Conservation (phyloP, 345 rosid genomes). For the Rhizophora apiculata region DNA sequence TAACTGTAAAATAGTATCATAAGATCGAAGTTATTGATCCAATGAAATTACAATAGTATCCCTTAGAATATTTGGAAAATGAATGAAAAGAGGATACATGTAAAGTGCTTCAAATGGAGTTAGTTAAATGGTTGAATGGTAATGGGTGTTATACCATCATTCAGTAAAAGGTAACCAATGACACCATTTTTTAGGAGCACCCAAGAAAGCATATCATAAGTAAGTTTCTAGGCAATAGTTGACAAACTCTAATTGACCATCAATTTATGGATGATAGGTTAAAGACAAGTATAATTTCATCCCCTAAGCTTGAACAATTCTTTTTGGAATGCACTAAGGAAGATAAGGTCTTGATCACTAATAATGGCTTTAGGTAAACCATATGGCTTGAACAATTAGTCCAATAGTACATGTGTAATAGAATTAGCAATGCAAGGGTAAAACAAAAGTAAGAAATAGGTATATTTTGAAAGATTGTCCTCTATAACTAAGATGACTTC, state of each 20-base stretch:
- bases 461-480: background rate
- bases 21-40: background rate
- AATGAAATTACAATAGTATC: no score
- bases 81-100: background rate
- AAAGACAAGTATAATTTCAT: background rate
- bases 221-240: background rate
- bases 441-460: background rate
- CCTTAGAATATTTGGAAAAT: background rate
- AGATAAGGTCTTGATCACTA: background rate
- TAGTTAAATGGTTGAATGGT: no score
- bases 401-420: no score
- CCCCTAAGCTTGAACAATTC: background rate
- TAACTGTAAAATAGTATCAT: rapidly evolving
- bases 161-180: background rate
- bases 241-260: rapidly evolving
- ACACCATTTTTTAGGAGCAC: background rate
- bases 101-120: background rate
- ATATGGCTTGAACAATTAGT: background rate
- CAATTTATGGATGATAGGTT: background rate
- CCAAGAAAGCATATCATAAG: no score
- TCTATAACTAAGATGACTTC: background rate
- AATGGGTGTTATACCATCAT: background rate
- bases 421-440: no score
- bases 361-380: background rate
- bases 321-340: background rate